These are phyloP conservation scores for Murraya paniculata DNA, from an alignment of 345 rosid genomes.

Conservation along the genomic window DNA sequence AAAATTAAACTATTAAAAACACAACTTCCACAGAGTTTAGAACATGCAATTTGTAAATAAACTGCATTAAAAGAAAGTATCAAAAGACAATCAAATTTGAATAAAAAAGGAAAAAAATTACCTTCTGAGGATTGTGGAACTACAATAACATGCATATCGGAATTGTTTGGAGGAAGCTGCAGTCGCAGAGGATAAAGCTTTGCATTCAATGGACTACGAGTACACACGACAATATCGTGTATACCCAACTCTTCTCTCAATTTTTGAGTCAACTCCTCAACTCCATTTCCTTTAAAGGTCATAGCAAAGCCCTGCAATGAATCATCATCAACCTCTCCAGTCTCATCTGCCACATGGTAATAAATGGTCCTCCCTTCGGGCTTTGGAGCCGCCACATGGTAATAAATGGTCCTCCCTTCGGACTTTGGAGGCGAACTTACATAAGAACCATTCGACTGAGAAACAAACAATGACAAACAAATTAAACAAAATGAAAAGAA, in stretches of 20 bases:
- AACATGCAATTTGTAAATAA: background rate
- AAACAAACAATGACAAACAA: background rate
- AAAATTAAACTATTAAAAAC: background rate
- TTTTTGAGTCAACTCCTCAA: conserved; percentile 64
- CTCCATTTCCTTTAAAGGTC: conserved; percentile 73
- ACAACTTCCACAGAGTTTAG: background rate
- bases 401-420: conserved; percentile 81
- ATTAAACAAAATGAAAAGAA: background rate
- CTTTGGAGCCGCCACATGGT: conserved; percentile 79
- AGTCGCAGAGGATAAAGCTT: conserved; percentile 80
- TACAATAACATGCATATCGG: conserved; percentile 72
- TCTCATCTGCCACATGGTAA: conserved; percentile 76
- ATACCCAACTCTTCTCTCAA: conserved; percentile 70
- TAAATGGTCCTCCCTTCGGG: conserved; percentile 75
- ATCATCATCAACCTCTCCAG: conserved; percentile 71
- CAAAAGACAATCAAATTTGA: background rate
- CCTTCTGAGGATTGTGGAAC: conserved; percentile 53
- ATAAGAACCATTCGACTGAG: conserved; percentile 66
- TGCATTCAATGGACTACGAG: conserved; percentile 83
- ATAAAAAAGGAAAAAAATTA: conserved; percentile 14
- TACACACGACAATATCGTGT: conserved; percentile 70
- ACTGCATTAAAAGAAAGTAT: background rate
- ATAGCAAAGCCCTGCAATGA: conserved; percentile 48
- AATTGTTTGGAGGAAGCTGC: conserved; percentile 92
- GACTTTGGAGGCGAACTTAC: conserved; percentile 63